Conservation (phyloP, 306 rosid genomes). For the Malus orientalis region DNA sequence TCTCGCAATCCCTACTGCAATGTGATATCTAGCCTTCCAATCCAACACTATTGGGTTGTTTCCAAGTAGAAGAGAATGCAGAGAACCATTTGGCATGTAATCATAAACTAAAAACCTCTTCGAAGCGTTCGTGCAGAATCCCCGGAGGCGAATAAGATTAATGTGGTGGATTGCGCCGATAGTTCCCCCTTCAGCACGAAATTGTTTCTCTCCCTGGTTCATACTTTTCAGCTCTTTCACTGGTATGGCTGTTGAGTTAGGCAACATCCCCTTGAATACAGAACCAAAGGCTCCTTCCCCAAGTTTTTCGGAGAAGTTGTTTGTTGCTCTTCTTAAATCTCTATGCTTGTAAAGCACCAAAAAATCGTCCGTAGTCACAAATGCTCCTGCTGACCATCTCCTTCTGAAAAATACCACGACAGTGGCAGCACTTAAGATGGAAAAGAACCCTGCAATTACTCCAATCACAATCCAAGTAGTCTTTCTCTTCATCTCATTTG, state of each 20-base stretch:
- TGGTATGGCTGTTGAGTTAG: not conserved
- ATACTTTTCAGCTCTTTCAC: not conserved
- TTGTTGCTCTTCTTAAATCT: not conserved
- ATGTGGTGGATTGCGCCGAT: not conserved
- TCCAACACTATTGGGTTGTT: not conserved
- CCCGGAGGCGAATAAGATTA: not conserved
- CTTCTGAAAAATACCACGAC: not conserved
- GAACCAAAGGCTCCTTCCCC: not conserved
- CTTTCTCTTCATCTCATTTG: not conserved
- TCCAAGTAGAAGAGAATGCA: not conserved
- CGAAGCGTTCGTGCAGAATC: not conserved
- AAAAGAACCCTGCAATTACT: not conserved
- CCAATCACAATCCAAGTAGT: not conserved
- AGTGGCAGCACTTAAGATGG: not conserved
- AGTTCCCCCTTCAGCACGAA: not conserved
- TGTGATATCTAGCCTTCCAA: slow-evolving; percentile 17
- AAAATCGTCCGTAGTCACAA: not conserved
- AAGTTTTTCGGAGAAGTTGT: not conserved
- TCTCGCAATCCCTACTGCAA: slow-evolving; percentile 44
- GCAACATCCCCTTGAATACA: not conserved
- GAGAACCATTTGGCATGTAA: not conserved
- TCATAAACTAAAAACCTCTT: not conserved
- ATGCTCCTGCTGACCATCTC: not conserved
- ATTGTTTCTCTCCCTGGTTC: not conserved
- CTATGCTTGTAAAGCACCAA: not conserved